A percentile compares a stretch with the other conserved stretches of the same genome.
phyloP scores from a whole-genome alignment of 1,284 basidiomycete species.

The Apiotrichum akiyoshidainum region DNA sequence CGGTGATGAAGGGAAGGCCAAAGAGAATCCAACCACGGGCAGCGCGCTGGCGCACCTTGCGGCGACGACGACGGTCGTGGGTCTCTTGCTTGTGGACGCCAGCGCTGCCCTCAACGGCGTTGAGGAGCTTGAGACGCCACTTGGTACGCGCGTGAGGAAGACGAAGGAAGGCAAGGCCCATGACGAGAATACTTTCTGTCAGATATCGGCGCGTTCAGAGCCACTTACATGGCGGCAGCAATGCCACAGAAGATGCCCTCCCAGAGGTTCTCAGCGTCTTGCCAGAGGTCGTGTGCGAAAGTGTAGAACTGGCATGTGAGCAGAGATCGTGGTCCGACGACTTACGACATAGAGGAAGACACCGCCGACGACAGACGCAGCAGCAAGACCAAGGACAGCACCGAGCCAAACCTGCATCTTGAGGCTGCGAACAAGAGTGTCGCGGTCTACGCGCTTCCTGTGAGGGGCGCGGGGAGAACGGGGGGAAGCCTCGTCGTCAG shows the following conservation, averaged over 20 bases:
- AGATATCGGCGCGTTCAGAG: background rate
- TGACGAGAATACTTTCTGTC: slow-evolving; percentile 49
- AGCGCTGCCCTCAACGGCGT: slow-evolving; percentile 61
- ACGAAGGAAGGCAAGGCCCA: slow-evolving; percentile 71
- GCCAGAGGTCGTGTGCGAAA: slow-evolving; percentile 55
- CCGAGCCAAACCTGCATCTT: slow-evolving; percentile 68
- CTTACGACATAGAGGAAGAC: slow-evolving; percentile 51
- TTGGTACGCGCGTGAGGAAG: slow-evolving; percentile 74
- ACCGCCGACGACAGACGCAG: slow-evolving; percentile 64
- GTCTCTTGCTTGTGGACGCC: slow-evolving; percentile 11
- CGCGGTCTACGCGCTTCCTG: slow-evolving; percentile 9
- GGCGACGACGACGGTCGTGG: slow-evolving; percentile 10
- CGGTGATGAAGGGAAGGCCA: slow-evolving; percentile 77
- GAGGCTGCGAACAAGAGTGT: slow-evolving; percentile 26
- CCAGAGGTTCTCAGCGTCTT: slow-evolving; percentile 62
- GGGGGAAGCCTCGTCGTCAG: background rate
- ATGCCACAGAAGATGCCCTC: slow-evolving; percentile 72
- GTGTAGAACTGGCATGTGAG: slow-evolving; percentile 45
- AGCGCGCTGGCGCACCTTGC: slow-evolving; percentile 18
- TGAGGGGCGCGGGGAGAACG: background rate
- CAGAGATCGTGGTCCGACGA: background rate
- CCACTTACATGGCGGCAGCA: slow-evolving; percentile 53
- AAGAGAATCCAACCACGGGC: slow-evolving; percentile 60
- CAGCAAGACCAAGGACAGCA: slow-evolving; percentile 63
- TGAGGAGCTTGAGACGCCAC: slow-evolving; percentile 78